These are phyloP conservation scores for Euryodendron excelsum DNA, from an alignment of 148 eudicot genomes.

Conservation along the genomic window DNA sequence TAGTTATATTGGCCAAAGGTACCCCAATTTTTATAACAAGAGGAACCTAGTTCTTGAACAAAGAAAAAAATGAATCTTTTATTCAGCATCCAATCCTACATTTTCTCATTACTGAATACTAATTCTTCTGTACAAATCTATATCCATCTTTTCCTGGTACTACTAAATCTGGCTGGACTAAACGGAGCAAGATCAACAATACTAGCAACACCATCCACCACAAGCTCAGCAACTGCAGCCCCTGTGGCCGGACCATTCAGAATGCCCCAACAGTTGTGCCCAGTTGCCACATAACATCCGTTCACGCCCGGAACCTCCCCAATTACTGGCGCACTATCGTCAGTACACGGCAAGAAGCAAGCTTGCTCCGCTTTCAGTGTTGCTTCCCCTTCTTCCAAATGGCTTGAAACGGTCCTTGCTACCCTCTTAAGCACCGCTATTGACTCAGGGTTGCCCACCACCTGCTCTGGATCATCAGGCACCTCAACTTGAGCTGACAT, in stretches of 20 bases:
- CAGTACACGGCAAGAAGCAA: constrained; percentile 79
- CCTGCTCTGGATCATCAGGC: constrained; percentile 66
- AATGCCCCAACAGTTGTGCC: constrained; percentile 92
- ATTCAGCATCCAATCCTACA: neutral
- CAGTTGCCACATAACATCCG: constrained; percentile 83
- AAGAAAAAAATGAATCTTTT: neutral
- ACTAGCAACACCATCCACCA: constrained; percentile 59
- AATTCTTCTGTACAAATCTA: neutral
- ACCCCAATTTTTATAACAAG: neutral
- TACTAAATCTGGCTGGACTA: constrained; percentile 57
- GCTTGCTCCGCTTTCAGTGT: constrained; percentile 84
- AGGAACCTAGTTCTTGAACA: neutral
- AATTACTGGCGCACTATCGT: constrained; percentile 64
- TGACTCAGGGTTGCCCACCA: constrained; percentile 61
- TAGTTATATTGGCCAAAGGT: neutral
- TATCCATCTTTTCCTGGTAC: constrained; percentile 14
- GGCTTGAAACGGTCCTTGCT: constrained; percentile 66
- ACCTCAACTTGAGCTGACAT: constrained; percentile 69
- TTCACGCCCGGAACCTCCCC: constrained; percentile 70
- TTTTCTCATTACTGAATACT: neutral
- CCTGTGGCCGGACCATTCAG: constrained; percentile 91
- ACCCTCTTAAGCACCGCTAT: constrained; percentile 64
- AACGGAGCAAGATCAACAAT: constrained; percentile 62
- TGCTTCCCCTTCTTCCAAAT: constrained; percentile 60
- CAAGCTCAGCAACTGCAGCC: constrained; percentile 80